These are phyloP conservation scores for Waitea zeae DNA, from an alignment of 1,284 basidiomycete species.

Conservation along the genomic window DNA sequence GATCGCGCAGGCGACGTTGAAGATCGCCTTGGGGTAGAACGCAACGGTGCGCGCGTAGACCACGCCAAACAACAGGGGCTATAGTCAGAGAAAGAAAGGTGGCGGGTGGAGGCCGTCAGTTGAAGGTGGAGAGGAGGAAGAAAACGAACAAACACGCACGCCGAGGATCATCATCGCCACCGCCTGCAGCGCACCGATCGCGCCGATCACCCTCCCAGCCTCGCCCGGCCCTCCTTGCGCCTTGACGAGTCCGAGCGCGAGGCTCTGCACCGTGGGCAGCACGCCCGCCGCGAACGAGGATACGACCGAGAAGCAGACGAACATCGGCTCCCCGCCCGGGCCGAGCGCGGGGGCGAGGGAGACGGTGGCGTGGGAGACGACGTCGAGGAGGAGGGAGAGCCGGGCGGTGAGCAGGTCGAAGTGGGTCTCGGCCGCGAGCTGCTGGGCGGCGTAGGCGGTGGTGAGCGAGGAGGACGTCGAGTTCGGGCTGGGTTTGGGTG, in stretches of 20 bases:
- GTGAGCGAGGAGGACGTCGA: slow-evolving; percentile 6
- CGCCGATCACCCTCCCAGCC: slow-evolving; percentile 33
- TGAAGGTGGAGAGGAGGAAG: slow-evolving; percentile 3
- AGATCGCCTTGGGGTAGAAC: slow-evolving; percentile 47
- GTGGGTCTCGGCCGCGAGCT: slow-evolving; percentile 42
- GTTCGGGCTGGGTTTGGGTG: no score
- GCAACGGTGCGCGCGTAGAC: slow-evolving; percentile 53
- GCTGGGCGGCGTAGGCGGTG: no score
- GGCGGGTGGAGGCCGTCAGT: not conserved
- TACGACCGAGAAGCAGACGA: slow-evolving; percentile 37
- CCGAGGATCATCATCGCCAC: slow-evolving; percentile 50
- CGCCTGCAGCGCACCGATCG: slow-evolving; percentile 48
- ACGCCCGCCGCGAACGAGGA: slow-evolving; percentile 43
- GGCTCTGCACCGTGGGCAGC: slow-evolving; percentile 47
- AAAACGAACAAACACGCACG: no score
- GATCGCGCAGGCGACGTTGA: slow-evolving; percentile 34
- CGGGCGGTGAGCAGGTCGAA: slow-evolving; percentile 51
- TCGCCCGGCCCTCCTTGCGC: slow-evolving; percentile 17
- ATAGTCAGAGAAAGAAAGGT: slow-evolving; percentile 3
- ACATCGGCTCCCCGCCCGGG: slow-evolving; percentile 37
- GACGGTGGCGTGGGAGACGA: slow-evolving; percentile 44
- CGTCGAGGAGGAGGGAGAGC: slow-evolving; percentile 43
- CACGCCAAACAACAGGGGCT: slow-evolving; percentile 54
- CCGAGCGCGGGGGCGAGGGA: slow-evolving; percentile 26
- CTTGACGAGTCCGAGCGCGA: slow-evolving; percentile 47